Conservation (phyloP, 2,329 filamentous ascomycete species). For the Aspergillus piperis region DNA sequence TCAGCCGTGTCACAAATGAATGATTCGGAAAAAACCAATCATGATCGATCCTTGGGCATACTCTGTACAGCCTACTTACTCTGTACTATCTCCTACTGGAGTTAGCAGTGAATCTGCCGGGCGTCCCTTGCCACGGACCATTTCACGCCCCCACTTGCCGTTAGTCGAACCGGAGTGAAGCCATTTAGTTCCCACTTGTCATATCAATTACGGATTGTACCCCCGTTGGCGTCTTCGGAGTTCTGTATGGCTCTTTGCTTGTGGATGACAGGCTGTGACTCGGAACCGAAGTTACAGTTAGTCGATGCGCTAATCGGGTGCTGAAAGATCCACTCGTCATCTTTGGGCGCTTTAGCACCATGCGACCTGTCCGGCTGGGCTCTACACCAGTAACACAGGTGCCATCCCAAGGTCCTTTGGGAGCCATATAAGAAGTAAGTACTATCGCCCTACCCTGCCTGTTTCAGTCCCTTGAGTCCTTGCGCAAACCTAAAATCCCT, state of each 20-base stretch:
- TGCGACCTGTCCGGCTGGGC: background rate
- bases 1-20: no score
- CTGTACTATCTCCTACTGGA: no score
- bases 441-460: background rate
- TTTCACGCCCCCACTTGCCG: background rate
- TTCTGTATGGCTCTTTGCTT: no score
- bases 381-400: background rate
- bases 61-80: no score
- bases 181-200: background rate
- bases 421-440: background rate
- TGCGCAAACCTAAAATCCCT: no score
- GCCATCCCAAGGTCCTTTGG: background rate
- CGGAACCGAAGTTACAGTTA: background rate
- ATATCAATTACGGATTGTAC: background rate
- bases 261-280: background rate
- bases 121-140: background rate
- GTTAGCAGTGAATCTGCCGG: background rate
- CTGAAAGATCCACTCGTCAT: background rate
- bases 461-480: background rate
- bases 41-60: no score
- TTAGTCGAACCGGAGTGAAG: background rate
- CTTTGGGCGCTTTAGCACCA: background rate
- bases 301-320: background rate
- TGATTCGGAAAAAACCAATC: no score
- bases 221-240: background rate